A percentile compares a stretch with the other conserved stretches of the same genome.
Evolutionary conservation across 306 rosid species (phyloP).

Genomic region (Pueraria montana): DNA sequence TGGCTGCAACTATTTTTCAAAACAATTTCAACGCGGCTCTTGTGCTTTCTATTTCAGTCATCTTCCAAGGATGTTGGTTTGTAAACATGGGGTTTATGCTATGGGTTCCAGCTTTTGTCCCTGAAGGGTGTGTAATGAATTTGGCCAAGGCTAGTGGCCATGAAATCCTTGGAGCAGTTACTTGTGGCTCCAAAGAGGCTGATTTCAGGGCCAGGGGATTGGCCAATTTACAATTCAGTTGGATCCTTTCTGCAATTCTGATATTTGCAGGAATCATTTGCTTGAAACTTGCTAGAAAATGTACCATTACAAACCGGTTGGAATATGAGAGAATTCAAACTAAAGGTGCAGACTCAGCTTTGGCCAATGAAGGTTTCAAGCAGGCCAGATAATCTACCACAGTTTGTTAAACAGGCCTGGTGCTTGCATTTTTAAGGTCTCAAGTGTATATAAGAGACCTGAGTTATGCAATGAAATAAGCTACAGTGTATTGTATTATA

Average conservation of each 20-base stretch:
- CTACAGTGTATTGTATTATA: background rate
- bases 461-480: slow-evolving; percentile 44
- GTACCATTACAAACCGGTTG: slow-evolving; percentile 51
- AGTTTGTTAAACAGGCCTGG: slow-evolving; percentile 24
- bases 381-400: slow-evolving; percentile 47
- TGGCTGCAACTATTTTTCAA: slow-evolving; percentile 71
- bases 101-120: slow-evolving; percentile 74
- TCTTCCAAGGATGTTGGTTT: slow-evolving; percentile 94
- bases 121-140: slow-evolving; percentile 71
- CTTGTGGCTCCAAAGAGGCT: slow-evolving; percentile 69
- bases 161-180: slow-evolving; percentile 70
- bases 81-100: slow-evolving; percentile 86
- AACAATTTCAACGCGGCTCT: slow-evolving; percentile 78
- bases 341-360: slow-evolving; percentile 59
- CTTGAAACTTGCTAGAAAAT: slow-evolving; percentile 65
- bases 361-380: slow-evolving; percentile 60
- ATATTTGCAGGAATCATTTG: slow-evolving; percentile 64
- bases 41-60: slow-evolving; percentile 76
- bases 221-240: slow-evolving; percentile 93
- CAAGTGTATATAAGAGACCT: slow-evolving; percentile 28
- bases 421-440: slow-evolving; percentile 36
- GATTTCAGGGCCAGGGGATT: slow-evolving; percentile 80
- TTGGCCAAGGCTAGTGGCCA: slow-evolving; percentile 41
- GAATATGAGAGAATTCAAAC: slow-evolving; percentile 82
- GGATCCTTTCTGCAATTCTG: slow-evolving; percentile 78